phyloP scores from a whole-genome alignment of 495 filamentous ascomycete species.

The Penicillium soppii region DNA sequence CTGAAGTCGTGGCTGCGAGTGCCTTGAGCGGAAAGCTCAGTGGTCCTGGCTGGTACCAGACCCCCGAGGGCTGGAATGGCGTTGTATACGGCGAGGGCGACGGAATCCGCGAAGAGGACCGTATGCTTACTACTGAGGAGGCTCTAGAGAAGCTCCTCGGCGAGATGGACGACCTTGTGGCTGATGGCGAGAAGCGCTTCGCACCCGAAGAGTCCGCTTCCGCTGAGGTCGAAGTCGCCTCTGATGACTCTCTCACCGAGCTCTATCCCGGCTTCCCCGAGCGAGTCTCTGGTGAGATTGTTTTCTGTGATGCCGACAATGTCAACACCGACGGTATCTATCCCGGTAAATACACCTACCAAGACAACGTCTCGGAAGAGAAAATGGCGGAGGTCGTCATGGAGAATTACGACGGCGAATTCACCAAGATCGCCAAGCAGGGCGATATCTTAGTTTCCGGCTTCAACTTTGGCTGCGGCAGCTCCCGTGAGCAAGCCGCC shows the following conservation, averaged over 20 bases:
- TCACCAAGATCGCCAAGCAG: slow-evolving; percentile 55
- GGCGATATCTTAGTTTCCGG: slow-evolving; percentile 83
- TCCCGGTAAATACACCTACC: slow-evolving; percentile 87
- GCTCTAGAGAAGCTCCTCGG: slow-evolving; percentile 67
- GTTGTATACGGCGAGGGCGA: slow-evolving; percentile 71
- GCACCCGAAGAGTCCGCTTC: slow-evolving; percentile 17
- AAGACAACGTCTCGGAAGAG: slow-evolving; percentile 71
- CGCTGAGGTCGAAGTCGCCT: slow-evolving; percentile 15
- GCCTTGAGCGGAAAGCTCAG: slow-evolving; percentile 75
- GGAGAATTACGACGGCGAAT: slow-evolving; percentile 83
- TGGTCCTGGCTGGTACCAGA: slow-evolving; percentile 79
- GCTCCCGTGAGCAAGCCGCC: slow-evolving; percentile 81
- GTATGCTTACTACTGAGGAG: slow-evolving; percentile 61
- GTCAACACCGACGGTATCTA: slow-evolving; percentile 70
- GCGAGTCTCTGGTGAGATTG: slow-evolving; percentile 49
- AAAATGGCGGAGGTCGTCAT: slow-evolving; percentile 89
- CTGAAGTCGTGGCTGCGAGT: slow-evolving; percentile 89
- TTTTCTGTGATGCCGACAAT: slow-evolving; percentile 55
- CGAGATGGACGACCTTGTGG: slow-evolving; percentile 63
- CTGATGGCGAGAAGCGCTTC: slow-evolving; percentile 45
- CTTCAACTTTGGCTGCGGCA: slow-evolving; percentile 89
- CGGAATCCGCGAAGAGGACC: slow-evolving; percentile 59
- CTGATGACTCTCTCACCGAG: slow-evolving; percentile 34
- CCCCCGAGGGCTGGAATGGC: slow-evolving; percentile 62
- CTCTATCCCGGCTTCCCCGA: slow-evolving; percentile 54